Evolutionary conservation across 345 rosid genomes (phyloP).

Genomic region (Gossypium bickii): DNA sequence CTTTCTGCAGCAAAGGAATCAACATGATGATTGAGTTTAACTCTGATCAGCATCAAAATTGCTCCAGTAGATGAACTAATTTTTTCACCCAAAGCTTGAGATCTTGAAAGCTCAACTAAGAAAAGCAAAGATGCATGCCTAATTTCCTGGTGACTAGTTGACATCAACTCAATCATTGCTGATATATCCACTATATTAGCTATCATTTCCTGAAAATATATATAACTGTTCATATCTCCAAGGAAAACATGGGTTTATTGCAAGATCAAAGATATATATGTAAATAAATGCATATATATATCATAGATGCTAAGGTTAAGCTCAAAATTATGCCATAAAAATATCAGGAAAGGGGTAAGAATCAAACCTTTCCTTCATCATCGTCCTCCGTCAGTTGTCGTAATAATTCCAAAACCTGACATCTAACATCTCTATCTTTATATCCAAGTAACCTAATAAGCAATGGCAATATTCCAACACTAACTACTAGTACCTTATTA

Average conservation of each 20-base stretch:
- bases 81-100: slow-evolving; percentile 40
- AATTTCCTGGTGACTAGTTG: slow-evolving; percentile 56
- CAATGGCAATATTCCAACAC: slow-evolving; percentile 56
- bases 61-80: slow-evolving; percentile 64
- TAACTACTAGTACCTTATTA: slow-evolving; percentile 47
- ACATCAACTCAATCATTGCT: slow-evolving; percentile 46
- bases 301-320: neutral
- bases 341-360: slow-evolving; percentile 17
- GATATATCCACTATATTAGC: slow-evolving; percentile 39
- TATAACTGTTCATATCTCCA: neutral
- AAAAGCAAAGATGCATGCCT: slow-evolving; percentile 50
- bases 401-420: slow-evolving; percentile 52
- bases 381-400: slow-evolving; percentile 45
- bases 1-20: slow-evolving; percentile 56
- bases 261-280: too few relatives aligned
- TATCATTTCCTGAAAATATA: slow-evolving; percentile 56
- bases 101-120: slow-evolving; percentile 69
- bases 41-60: slow-evolving; percentile 67
- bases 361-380: slow-evolving; percentile 57
- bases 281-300: neutral
- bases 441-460: slow-evolving; percentile 42
- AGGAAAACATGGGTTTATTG: too few relatives aligned
- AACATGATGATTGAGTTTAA: slow-evolving; percentile 38
- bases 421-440: slow-evolving; percentile 51
- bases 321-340: neutral